Evolutionary conservation across 1,139 yeast genomes (phyloP), one percentile per base, ranked within the genome.

Genomic region (Zygosaccharomyces sapae): DNA sequence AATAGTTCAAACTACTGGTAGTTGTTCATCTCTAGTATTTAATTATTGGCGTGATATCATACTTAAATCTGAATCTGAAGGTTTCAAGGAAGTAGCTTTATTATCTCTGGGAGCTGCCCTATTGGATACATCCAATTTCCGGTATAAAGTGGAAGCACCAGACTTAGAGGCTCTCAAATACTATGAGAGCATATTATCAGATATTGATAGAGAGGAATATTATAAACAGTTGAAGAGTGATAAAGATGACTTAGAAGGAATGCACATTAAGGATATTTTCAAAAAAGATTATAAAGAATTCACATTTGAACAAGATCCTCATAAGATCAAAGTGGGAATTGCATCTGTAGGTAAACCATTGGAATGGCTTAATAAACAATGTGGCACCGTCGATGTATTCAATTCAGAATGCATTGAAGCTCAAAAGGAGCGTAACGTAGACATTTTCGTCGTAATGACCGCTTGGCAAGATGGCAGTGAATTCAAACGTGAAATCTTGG

Each of bases 221-320:
- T 78, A 69, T 61, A 62, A 68, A 10, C 62, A 65, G 4, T 65
- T 86, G 44, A 77, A 76, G 50, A 55, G 59, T 3, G 80, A 81
- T 9, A 88, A 87, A 64, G 75, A 76, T 50, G 81, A 87, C 58
- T 70, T 88, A 42, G 62, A 66, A 2, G 88, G 87, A 0, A 71
- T 89, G 43, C 60, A 77, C 1, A 68, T 80, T 10, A 60, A 62
- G 4, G 95, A 87, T 45, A 66, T 90, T 12, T 70, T 90, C 41
- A 71, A 83, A 39, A 89, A 88, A 64, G 98, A 90, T 63, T 90
- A 86, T 66, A 90, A 90, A 61, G 83, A 81, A 57, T 89, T 85
- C 70, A 69, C 67, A 3, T 77, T 78, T 50, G 40, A 36, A 25
- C 30, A 31, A 58, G 68, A 67, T 0, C 65, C 66, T 5, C 60